Conservation (phyloP, 768 basidiomycete genomes). For the Crassisporium funariophilum region DNA sequence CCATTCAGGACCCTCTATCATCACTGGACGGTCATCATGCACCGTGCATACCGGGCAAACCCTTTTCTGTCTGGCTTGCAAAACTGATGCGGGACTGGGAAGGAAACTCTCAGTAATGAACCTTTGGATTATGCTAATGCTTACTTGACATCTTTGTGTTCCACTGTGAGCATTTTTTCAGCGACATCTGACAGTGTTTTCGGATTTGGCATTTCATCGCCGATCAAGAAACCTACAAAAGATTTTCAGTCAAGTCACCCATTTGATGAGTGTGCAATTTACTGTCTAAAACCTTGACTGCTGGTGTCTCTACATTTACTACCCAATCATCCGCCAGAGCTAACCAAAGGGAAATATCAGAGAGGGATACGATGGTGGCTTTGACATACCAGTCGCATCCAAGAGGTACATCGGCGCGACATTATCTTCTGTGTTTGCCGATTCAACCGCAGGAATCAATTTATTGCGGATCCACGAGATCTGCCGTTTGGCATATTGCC, state of each 20-base stretch:
- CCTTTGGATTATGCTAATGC: constrained; percentile 30
- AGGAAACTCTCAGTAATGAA: constrained; percentile 3
- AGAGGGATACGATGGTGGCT: background rate
- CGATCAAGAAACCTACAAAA: constrained; percentile 14
- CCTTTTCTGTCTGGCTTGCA: constrained; percentile 57
- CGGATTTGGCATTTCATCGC: constrained; percentile 54
- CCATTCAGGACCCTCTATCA: constrained; percentile 62
- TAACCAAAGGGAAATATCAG: constrained; percentile 21
- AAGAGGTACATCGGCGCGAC: constrained; percentile 51
- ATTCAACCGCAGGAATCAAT: constrained; percentile 69
- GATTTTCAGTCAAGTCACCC: background rate
- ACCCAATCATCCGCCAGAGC: constrained; percentile 61
- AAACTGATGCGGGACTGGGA: constrained; percentile 56
- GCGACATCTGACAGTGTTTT: constrained; percentile 56
- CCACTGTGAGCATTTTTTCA: constrained; percentile 48
- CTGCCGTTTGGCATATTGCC: constrained; percentile 91
- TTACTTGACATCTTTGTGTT: constrained; percentile 43
- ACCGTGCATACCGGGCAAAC: constrained; percentile 66
- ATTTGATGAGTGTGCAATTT: constrained; percentile 6
- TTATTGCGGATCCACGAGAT: constrained; percentile 93
- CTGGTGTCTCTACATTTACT: constrained; percentile 53
- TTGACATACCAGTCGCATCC: constrained; percentile 63
- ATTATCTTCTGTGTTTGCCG: constrained; percentile 42
- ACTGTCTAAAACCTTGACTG: constrained; percentile 53
- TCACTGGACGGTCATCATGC: constrained; percentile 59